Base-by-base conservation (phyloP, 1,284 basidiomycete species). In the Leccinum fuscescens region DNA sequence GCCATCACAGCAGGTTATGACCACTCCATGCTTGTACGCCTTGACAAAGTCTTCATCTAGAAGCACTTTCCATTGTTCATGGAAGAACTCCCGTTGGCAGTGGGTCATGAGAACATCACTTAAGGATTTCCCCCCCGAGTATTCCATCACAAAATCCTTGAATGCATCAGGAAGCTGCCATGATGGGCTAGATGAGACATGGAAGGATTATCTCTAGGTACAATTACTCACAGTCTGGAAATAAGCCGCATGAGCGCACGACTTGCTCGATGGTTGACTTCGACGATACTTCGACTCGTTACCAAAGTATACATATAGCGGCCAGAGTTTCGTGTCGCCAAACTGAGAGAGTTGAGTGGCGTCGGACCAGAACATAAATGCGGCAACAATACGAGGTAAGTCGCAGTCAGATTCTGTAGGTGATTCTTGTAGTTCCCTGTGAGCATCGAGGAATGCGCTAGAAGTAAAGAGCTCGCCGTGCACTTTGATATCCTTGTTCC, bases 61-160 rank as follows among this genome's bases (percentile, higher is more conserved):
- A 27, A 50, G 68, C 27, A 66, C n/a, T n/a, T 48, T 37, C 62
- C 68, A 67, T 12, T 56, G 62, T 1, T 1, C 65, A 51, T 71
- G 69, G 22, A 66, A 66, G 0, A 71, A 50, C 63, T 71, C 68
- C 5, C 64, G 55, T 17, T 62, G 57, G 50, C 60, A 66, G 55
- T 69, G 67, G 5, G 66, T 56, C 1, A 64, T 33, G 20, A 71
- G 55, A 5, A 27, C 33, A 15, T 56, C 46, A 31, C 42, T 33
- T 12, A 53, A 54, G 3, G 37, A 37, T 52, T 33, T 51, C 1
- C 37, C 24, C 1, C 50, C 56, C 3, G n/a, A 17, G 9, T 14
- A 17, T 1, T 44, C 50, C 7, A 42, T 27, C 24, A 57, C 14
- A 46, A 60, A 60, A 24, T 65, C 61, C 48, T 64, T 65, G 29